Percentiles rank a stretch among this genome's conserved stretches.
phyloP scores from a whole-genome alignment of 192 early-diverging fungal genomes.

The Rhizophlyctis rosea region DNA sequence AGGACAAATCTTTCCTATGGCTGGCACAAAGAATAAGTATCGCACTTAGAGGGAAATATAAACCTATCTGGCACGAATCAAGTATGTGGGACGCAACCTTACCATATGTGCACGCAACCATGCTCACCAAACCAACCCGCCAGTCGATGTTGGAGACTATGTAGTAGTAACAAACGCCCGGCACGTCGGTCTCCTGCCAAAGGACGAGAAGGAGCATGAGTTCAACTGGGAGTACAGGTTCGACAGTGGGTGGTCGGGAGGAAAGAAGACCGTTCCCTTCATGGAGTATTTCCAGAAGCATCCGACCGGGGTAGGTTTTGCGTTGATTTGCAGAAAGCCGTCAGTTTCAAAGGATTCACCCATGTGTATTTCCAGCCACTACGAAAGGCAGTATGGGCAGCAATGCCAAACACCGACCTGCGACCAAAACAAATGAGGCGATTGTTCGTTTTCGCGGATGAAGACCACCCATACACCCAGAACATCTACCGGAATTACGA shows the following conservation, averaged over 20 bases:
- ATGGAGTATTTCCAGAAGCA: no score
- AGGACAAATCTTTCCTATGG: constrained; percentile 81
- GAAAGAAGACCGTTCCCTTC: no score
- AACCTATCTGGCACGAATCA: constrained; percentile 87
- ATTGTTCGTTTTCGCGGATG: constrained; percentile 79
- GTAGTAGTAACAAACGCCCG: constrained; percentile 93
- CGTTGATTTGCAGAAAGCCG: neutral
- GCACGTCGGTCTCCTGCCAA: constrained; percentile 73
- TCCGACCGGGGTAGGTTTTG: constrained; percentile 63
- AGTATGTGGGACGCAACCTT: constrained; percentile 46
- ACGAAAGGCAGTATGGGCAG: constrained; percentile 88
- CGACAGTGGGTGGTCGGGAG: no score
- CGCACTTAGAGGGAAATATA: constrained; percentile 95
- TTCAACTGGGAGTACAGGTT: constrained; percentile 86
- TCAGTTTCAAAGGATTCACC: no score
- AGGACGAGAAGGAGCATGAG: constrained; percentile 79
- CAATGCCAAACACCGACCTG: constrained; percentile 92
- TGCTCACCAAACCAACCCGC: neutral
- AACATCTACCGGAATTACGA: constrained; percentile 83
- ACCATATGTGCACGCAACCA: neutral
- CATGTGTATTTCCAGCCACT: constrained; percentile 44
- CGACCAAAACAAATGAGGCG: constrained; percentile 73
- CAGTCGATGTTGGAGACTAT: constrained; percentile 92
- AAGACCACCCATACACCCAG: constrained; percentile 77
- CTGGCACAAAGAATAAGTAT: constrained; percentile 80